Base-by-base conservation (phyloP, 805 yeast species). In the Metschnikowia koreensis region DNA sequence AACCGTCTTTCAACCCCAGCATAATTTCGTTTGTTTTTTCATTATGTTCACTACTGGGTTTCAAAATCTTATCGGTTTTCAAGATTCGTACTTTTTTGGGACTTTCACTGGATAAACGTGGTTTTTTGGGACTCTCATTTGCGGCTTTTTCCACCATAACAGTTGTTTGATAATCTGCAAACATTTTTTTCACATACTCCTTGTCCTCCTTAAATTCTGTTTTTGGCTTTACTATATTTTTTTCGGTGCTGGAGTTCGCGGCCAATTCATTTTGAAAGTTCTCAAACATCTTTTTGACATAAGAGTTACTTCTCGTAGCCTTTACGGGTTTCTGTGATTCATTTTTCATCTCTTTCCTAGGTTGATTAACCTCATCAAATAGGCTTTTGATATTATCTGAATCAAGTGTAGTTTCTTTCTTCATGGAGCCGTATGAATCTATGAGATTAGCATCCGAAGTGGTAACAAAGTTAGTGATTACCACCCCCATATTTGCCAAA, bases 381-480 rank as follows among this genome's bases (percentile, higher is more conserved):
- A 50, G 53, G 13, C 55, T 44, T 40, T 50, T 52, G 26, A 52
- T 38, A 12, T 47, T 47, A 16, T 56, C 59, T 40, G 48, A 45
- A 7, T 46, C 46, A 17, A 26, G 6, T 3, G 33, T 51, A 8
- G 48, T 15, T 9, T 42, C 39, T 31, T 15, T 36, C 27, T 29
- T 38, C 13, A 38, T 8, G 3, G 51, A 42, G 34, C 64, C 58
- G 49, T 69, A 71, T 1, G 69, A 40, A 48, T 71, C 77, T 27
- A 67, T 71, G 38, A 74, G 61, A 29, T 61, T 61, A 12, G 64
- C 60, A 13, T 73, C 69, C 33, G 68, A 71, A 0, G 75, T 58
- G 16, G 72, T 69, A 38, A 80, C 81, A 61, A 87, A 83, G 50
- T 80, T 81, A 3, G 85, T 73, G 2, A 86, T 66, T 0, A 76